Evolutionary conservation across 371 early-diverging fungal species (phyloP).

Genomic region (Mucor racemosus): DNA sequence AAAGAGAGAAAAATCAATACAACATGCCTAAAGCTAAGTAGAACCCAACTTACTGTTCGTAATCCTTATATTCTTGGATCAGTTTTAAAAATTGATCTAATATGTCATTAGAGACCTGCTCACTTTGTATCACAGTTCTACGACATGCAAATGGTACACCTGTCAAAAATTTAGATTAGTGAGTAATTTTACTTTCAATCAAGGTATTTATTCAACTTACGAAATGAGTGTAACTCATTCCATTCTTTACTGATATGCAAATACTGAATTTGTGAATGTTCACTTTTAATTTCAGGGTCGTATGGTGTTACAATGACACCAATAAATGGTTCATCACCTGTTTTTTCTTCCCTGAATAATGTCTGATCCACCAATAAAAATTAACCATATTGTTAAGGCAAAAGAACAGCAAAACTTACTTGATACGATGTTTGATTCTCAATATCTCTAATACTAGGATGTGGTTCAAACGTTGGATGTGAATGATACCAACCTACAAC

Average conservation of each 20-base stretch:
- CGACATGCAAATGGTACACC: conserved; percentile 60
- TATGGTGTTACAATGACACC: conserved; percentile 83
- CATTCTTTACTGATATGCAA: conserved; percentile 55
- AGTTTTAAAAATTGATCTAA: conserved; percentile 52
- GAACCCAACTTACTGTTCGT: conserved; percentile 55
- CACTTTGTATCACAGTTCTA: conserved; percentile 45
- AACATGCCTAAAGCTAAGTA: too few relatives aligned
- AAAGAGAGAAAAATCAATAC: conserved; percentile 4
- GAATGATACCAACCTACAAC: conserved; percentile 82
- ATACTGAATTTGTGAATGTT: conserved; percentile 65
- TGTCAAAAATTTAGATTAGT: conserved; percentile 9
- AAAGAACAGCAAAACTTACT: not conserved
- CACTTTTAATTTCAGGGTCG: conserved; percentile 55
- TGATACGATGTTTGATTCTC: conserved; percentile 85
- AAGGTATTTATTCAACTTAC: conserved; percentile 31
- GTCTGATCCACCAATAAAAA: conserved; percentile 37
- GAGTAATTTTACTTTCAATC: not conserved
- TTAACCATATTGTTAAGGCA: not conserved
- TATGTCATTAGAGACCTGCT: conserved; percentile 50
- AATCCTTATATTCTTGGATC: conserved; percentile 56
- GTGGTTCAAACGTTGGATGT: conserved; percentile 47
- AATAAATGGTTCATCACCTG: conserved; percentile 82
- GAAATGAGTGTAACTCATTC: conserved; percentile 50
- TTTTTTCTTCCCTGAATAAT: conserved; percentile 62
- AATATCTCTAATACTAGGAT: conserved; percentile 61